Evolutionary conservation across 176 grass and related monocot species (phyloP).

Genomic region (barley (Hordeum vulgare)): MorexV3_pseudomolecules_assembly NC_058521.1:127007976-127008475

Average conservation of each 20-base stretch:
- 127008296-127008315: slow-evolving; percentile 49
- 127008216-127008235: too few relatives aligned
- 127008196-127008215: too few relatives aligned
- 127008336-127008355: slow-evolving; percentile 78
- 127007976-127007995: slow-evolving; percentile 91
- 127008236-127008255: too few relatives aligned
- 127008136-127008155: too few relatives aligned
- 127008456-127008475: too few relatives aligned
- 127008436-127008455: neutral
- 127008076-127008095: too few relatives aligned
- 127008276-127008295: slow-evolving; percentile 87
- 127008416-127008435: too few relatives aligned
- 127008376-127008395: slow-evolving; percentile 92
- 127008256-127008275: too few relatives aligned
- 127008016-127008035: slow-evolving; percentile 88
- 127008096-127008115: too few relatives aligned
- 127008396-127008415: slow-evolving; percentile 66
- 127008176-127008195: too few relatives aligned
- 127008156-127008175: too few relatives aligned
- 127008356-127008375: slow-evolving; percentile 87
- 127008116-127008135: too few relatives aligned
- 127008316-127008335: slow-evolving; percentile 62
- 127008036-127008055: slow-evolving; percentile 99
- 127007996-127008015: slow-evolving; percentile 83
- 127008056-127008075: slow-evolving; percentile 97